These are phyloP conservation scores for Pseudogymnoascus sp. DNA, from an alignment of 2,329 filamentous ascomycete species.

Conservation along the genomic window DNA sequence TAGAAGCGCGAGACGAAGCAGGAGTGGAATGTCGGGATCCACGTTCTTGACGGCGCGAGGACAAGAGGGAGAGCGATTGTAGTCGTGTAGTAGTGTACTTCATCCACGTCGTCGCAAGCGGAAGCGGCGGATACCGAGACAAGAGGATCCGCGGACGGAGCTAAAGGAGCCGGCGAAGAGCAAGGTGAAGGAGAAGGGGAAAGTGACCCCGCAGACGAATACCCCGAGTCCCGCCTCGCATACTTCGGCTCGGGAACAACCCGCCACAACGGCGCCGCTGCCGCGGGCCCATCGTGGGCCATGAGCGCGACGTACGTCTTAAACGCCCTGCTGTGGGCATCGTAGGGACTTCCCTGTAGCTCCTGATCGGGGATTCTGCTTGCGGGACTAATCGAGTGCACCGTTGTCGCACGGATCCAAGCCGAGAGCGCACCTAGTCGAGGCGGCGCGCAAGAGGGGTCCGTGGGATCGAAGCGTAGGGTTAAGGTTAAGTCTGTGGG, in stretches of 20 bases:
- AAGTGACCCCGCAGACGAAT: constrained; percentile 15
- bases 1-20: constrained; percentile 62
- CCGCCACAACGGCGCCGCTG: not conserved
- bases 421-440: not conserved
- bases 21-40: constrained; percentile 63
- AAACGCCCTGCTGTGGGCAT: not conserved
- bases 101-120: not conserved
- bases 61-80: constrained; percentile 55
- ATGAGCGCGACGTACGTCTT: not conserved
- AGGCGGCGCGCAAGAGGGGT: not conserved
- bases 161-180: not conserved
- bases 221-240: constrained; percentile 22
- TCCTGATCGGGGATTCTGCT: not conserved
- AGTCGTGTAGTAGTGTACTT: constrained; percentile 45
- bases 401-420: not conserved
- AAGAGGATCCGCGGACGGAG: not conserved
- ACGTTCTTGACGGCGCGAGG: constrained; percentile 51
- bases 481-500: not conserved
- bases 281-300: not conserved
- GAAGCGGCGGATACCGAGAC: not conserved
- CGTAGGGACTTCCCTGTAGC: not conserved
- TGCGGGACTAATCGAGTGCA: not conserved
- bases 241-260: constrained; percentile 15
- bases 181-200: not conserved
- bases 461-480: not conserved